These are phyloP conservation scores for Picochlorum sp. DNA, from an alignment of 139 green algal genomes.

Conservation along the genomic window DNA sequence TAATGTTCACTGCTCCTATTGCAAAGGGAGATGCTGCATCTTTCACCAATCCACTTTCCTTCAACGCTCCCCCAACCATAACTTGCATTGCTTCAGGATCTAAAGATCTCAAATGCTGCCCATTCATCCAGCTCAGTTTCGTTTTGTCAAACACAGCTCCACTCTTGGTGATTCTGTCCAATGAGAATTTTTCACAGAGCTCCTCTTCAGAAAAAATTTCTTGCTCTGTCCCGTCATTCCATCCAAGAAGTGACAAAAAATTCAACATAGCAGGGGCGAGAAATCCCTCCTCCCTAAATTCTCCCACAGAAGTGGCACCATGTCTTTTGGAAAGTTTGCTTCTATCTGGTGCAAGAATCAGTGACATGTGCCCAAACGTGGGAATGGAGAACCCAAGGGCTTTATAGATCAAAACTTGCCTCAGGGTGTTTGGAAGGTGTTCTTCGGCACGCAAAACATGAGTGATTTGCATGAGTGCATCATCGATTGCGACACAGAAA, in stretches of 20 bases:
- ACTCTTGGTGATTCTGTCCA: conserved; percentile 93
- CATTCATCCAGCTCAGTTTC: conserved; percentile 82
- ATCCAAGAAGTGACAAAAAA: conserved; percentile 92
- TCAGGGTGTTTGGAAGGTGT: conserved; percentile 97
- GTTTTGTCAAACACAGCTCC: conserved; percentile 91
- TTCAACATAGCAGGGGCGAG: conserved; percentile 91
- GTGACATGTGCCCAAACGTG: conserved; percentile 83
- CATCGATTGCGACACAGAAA: conserved; percentile 98
- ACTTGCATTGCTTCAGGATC: conserved; percentile 33
- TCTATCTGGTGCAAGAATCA: conserved; percentile 97
- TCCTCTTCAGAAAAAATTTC: conserved; percentile 71
- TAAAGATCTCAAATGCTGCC: conserved; percentile 74
- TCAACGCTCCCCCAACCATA: conserved; percentile 33
- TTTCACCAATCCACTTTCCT: conserved; percentile 44
- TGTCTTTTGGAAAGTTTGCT: conserved; percentile 96
- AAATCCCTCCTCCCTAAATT: conserved; percentile 89
- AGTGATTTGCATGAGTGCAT: conserved; percentile 92
- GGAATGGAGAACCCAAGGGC: conserved; percentile 78
- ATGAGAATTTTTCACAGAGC: conserved; percentile 54
- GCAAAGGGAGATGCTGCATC: conserved; percentile 45
- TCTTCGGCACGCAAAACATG: conserved; percentile 97
- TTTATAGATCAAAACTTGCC: conserved; percentile 88
- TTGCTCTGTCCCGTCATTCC: conserved; percentile 98
- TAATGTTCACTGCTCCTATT: conserved; percentile 27
- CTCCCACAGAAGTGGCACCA: conserved; percentile 90